These are phyloP conservation scores for Lipomyces yamadae DNA, from an alignment of 805 yeast genomes.

Conservation along the genomic window DNA sequence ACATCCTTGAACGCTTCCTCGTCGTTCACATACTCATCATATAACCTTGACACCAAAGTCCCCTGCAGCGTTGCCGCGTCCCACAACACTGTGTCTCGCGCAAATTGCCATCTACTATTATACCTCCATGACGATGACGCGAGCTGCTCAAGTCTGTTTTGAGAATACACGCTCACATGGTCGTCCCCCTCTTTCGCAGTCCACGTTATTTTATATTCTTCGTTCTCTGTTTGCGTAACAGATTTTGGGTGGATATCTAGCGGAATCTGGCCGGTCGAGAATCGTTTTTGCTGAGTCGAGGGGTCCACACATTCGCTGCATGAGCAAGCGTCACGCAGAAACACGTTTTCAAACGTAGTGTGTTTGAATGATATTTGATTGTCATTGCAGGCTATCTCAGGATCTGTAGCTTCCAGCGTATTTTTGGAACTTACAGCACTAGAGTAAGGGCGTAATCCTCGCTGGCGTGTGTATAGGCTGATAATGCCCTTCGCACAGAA, in stretches of 20 bases:
- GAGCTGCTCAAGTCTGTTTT: slow-evolving; percentile 54
- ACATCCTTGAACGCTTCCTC: slow-evolving; percentile 48
- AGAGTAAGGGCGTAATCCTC: not conserved
- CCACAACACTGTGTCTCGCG: slow-evolving; percentile 48
- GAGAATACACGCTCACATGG: slow-evolving; percentile 51
- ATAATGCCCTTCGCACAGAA: not conserved
- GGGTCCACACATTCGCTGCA: slow-evolving; percentile 57
- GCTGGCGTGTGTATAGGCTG: not conserved
- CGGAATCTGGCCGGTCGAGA: slow-evolving; percentile 45
- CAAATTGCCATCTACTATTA: slow-evolving; percentile 47
- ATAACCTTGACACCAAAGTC: slow-evolving; percentile 46
- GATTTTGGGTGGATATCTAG: slow-evolving; percentile 43
- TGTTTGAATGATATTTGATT: not conserved
- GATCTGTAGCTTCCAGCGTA: not conserved
- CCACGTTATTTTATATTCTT: slow-evolving; percentile 21
- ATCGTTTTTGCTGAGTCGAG: slow-evolving; percentile 61
- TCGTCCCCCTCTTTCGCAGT: slow-evolving; percentile 58
- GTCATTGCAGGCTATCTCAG: not conserved
- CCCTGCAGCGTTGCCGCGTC: slow-evolving; percentile 39
- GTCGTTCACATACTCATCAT: slow-evolving; percentile 50
- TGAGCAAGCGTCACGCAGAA: slow-evolving; percentile 69
- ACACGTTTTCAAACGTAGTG: slow-evolving; percentile 38
- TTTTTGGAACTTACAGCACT: not conserved
- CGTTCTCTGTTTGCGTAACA: slow-evolving; percentile 40
- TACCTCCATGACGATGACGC: slow-evolving; percentile 43